Base-by-base conservation (phyloP, 805 yeast species). In the Saturnispora halmiae region DNA sequence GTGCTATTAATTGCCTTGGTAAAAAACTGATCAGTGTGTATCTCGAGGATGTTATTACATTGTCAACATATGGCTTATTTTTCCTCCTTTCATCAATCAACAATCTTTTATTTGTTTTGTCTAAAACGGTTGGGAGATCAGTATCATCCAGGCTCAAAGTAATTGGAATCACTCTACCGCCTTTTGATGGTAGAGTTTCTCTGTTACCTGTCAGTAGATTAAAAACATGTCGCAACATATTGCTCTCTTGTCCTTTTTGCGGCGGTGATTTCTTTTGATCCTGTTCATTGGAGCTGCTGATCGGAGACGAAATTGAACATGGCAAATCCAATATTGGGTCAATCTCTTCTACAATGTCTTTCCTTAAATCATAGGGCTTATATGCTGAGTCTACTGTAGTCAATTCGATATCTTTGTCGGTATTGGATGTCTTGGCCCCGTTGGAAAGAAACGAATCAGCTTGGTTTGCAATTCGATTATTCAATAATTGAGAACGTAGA, bases 1-100 rank as follows among this genome's bases (percentile, higher is more conserved):
- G 98, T 3, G 92, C 95, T 47, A 76, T 70, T 29, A 92, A 59
- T 55, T 92, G 96, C 46, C 88, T 75, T 2, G 98, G 98, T 2
- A 92, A 50, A 51, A 92, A 92, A 35, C 87, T 73, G 56, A 79
- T 76, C 3, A 82, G 44, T 2, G 88, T 79, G 62, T 92, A 92
- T 52, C 87, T 77, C 3, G 97, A 82, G 0, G 96, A 87, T 1
- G 94, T 83, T 45, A 92, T 80, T 22, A 69, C 51, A 59, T 92
- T 92, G 44, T 70, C 59, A 41, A 70, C 52, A 58, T 81, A 90
- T 0, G 85, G 77, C 31, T 57, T 67, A 5, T 67, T 60, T 5
- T 70, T 39, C 45, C 96, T 68, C 54, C 26, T 22, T 22, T 82
- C 92, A 59, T 90, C 97, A 2, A 79, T 52, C 28, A 80, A 61